Base-by-base conservation (phyloP, 768 basidiomycete genomes). In the Termitomyces titanicus region DNA sequence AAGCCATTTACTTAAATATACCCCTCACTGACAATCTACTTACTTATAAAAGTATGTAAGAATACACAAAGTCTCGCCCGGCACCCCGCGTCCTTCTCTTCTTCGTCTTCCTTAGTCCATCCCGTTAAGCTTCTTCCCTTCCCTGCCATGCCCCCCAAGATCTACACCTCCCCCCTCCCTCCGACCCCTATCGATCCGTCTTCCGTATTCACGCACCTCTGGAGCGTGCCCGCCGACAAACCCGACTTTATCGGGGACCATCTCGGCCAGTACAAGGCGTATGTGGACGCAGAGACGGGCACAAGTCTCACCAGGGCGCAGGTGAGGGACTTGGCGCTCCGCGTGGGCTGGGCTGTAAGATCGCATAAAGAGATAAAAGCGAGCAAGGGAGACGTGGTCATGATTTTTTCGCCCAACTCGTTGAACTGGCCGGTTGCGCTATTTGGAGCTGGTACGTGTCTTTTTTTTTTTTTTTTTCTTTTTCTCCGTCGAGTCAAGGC, bases 361-460 rank as follows among this genome's bases (percentile, higher is more conserved):
- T 69, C 76, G 56, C 75, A 78, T 27, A 72, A 72, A 0, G 53
- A 58, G 8, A 68, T 71, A 2, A 48, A 54, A 43, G 68, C 66
- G 4, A 75, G 70, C 34, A 73, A 79, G 15, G 84, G 85, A 0
- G 82, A 86, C 48, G 81, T 81, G 0, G 74, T 82, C 17, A 74
- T 89, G 56, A 73, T 93, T 5, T 91, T 79, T 65, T 85, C 85
- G 1, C 84, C 80, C 9, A 93, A 94, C 69, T 83, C 76, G 18
- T 61, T 92, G 9, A 65, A 65, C 5, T 80, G 77, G 75, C 79
- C 80, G 0, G 69, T 80, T 15, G 72, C 73, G 13, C 59, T 79
- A 10, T 77, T 78, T 61, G 80, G 80, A 17, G 70, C 74, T 54
- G 73, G 79, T 74, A 39, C 24, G 68, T 62, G 25, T 6, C 17